phyloP scores from a whole-genome alignment of 495 filamentous ascomycete species.

The Xylaria venustula region DNA sequence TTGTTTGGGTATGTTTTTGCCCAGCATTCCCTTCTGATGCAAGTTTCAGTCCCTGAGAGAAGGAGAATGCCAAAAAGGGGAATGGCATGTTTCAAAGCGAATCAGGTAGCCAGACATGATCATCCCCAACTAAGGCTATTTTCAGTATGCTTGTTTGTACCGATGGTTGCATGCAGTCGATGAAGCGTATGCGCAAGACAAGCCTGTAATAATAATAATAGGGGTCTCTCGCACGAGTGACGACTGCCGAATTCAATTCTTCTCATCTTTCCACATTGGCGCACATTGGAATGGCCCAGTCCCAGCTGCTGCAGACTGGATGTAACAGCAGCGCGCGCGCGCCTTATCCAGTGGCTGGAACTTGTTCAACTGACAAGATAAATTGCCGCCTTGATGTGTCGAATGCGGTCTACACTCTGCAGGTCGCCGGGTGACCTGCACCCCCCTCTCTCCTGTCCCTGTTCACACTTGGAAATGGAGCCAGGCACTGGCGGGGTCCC shows the following conservation, averaged over 20 bases:
- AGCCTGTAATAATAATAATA: not conserved
- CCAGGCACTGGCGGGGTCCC: constrained; percentile 1
- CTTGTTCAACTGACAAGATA: constrained; percentile 6
- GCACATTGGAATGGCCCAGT: constrained; percentile 6
- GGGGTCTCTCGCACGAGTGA: too few relatives aligned
- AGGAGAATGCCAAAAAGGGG: constrained; percentile 7
- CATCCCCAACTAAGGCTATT: not conserved
- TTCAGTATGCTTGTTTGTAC: not conserved
- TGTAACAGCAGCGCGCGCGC: constrained; percentile 6
- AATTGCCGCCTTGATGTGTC: constrained; percentile 10
- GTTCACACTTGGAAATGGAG: constrained; percentile 4
- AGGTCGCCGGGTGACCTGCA: constrained; percentile 9
- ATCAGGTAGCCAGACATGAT: not conserved
- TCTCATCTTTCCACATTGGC: not conserved
- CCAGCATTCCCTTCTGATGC: constrained; percentile 12
- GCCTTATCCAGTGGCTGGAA: constrained; percentile 14
- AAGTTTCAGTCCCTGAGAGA: constrained; percentile 1
- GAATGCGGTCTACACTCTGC: constrained; percentile 2
- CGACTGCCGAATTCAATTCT: too few relatives aligned
- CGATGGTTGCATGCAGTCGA: constrained; percentile 11
- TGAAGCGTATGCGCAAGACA: constrained; percentile 3
- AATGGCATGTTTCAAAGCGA: constrained; percentile 10
- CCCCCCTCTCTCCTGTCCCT: not conserved
- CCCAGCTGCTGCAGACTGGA: not conserved
- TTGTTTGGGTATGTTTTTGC: constrained; percentile 1